Evolutionary conservation across 2,329 filamentous ascomycete species (phyloP).

Genomic region (Xylaria multiplex): DNA sequence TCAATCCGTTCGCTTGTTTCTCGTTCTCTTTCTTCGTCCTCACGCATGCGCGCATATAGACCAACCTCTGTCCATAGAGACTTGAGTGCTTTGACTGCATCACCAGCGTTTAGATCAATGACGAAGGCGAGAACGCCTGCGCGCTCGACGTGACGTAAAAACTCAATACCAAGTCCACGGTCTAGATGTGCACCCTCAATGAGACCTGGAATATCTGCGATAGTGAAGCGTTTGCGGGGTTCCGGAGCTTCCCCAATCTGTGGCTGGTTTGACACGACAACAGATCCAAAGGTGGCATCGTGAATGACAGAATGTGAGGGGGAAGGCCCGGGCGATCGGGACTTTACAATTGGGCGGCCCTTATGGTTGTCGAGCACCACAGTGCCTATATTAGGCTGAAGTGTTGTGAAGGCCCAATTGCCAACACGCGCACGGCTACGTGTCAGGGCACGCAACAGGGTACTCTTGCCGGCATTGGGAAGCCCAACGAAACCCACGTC

Average conservation of each 20-base stretch:
- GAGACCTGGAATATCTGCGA: constrained; percentile 94
- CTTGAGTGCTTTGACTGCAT: constrained; percentile 81
- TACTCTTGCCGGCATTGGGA: constrained; percentile 96
- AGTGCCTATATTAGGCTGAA: constrained; percentile 94
- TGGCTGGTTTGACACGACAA: constrained; percentile 44
- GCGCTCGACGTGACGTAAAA: constrained; percentile 92
- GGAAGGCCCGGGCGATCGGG: constrained; percentile 39
- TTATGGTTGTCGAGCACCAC: constrained; percentile 90
- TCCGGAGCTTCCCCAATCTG: constrained; percentile 51
- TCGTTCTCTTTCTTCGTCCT: constrained; percentile 75
- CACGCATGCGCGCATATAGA: constrained; percentile 82
- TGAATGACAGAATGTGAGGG: constrained; percentile 55
- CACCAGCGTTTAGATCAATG: constrained; percentile 81
- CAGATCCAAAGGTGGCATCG: constrained; percentile 46
- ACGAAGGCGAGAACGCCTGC: constrained; percentile 95
- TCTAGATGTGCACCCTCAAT: constrained; percentile 94
- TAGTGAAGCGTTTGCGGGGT: constrained; percentile 82
- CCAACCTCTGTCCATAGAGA: constrained; percentile 91
- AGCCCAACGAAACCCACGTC: constrained; percentile 95
- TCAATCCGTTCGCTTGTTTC: constrained; percentile 67
- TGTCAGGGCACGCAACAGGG: constrained; percentile 84
- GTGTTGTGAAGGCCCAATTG: constrained; percentile 95
- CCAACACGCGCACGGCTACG: constrained; percentile 90
- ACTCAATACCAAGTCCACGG: constrained; percentile 88
- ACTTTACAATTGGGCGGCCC: constrained; percentile 70